These are phyloP conservation scores for Geosmithia morbida DNA, from an alignment of 2,329 filamentous ascomycete genomes.

Conservation along the genomic window DNA sequence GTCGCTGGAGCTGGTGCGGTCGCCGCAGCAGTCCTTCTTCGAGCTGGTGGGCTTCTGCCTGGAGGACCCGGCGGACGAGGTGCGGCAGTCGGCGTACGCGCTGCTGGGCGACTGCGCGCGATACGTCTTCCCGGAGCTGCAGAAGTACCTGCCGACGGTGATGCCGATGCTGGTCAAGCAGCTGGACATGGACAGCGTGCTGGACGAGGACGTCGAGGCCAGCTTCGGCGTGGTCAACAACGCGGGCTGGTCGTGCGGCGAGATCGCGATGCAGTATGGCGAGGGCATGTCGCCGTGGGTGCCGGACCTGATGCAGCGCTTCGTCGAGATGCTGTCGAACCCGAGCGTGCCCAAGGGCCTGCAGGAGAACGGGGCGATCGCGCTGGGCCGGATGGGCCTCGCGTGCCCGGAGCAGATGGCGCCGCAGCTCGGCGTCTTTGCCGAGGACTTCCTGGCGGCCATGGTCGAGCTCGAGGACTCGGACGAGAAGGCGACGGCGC, in stretches of 20 bases:
- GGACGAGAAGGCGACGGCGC: conserved; percentile 87
- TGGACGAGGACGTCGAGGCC: conserved; percentile 69
- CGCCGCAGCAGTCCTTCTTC: conserved; percentile 72
- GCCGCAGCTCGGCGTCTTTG: conserved; percentile 65
- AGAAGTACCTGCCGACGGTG: conserved; percentile 56
- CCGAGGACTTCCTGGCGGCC: conserved; percentile 63
- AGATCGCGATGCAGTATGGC: conserved; percentile 72
- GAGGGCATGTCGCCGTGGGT: conserved; percentile 65
- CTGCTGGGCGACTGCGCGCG: conserved; percentile 89
- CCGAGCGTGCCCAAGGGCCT: conserved; percentile 75
- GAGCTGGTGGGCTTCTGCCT: conserved; percentile 84
- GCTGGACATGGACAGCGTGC: conserved; percentile 64
- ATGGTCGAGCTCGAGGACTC: conserved; percentile 79
- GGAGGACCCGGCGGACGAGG: conserved; percentile 81
- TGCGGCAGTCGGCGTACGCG: conserved; percentile 90
- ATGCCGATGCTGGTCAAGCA: conserved; percentile 76
- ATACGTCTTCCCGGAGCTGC: conserved; percentile 73
- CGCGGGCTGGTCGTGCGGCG: conserved; percentile 90
- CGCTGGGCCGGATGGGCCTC: conserved; percentile 74
- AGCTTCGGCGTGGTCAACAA: conserved; percentile 94
- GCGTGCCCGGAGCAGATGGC: conserved; percentile 64
- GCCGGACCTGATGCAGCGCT: conserved; percentile 59
- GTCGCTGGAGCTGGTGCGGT: conserved; percentile 61
- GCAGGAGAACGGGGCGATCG: conserved; percentile 87
- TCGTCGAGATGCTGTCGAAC: conserved; percentile 73